Percentiles rank a stretch among this genome's conserved stretches.
Conservation (phyloP, 176 grass and related monocot species). For the Phyllostachys edulis region DNA sequence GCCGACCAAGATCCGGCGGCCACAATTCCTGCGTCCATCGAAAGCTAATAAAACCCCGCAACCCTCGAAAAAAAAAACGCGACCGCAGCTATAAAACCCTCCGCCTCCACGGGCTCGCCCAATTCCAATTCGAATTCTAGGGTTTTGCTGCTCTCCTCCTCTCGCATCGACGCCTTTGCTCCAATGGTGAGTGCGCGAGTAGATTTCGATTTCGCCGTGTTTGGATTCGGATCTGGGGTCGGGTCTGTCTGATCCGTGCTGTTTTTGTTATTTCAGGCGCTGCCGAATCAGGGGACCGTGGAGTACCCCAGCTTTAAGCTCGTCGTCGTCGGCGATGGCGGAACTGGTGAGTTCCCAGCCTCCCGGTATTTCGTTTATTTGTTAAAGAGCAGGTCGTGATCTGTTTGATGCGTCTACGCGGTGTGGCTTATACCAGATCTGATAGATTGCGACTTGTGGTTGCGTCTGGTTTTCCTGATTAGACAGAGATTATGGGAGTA, state of each 20-base stretch:
- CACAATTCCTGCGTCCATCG: conserved; percentile 54
- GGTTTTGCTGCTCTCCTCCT: conserved; percentile 25
- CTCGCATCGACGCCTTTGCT: neutral
- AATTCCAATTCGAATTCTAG: conserved; percentile 50
- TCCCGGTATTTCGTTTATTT: neutral
- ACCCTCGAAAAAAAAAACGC: neutral
- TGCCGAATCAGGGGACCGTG: conserved; percentile 77
- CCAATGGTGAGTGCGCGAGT: conserved; percentile 24
- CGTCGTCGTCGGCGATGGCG: conserved; percentile 84
- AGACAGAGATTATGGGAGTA: neutral
- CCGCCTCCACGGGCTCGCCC: conserved; percentile 36
- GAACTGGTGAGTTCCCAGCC: conserved; percentile 52
- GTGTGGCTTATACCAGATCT: conserved; percentile 18
- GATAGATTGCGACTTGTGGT: neutral
- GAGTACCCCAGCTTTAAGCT: conserved; percentile 92
- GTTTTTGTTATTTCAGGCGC: conserved; percentile 44
- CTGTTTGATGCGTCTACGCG: too few species aligned
- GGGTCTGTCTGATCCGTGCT: neutral
- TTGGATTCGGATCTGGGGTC: neutral
- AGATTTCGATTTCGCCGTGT: neutral
- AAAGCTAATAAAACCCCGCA: conserved; percentile 50
- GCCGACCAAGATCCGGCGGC: conserved; percentile 46
- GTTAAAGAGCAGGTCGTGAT: neutral
- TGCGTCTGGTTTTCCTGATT: neutral
- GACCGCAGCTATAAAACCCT: conserved; percentile 44